Conservation (phyloP, 2,329 filamentous ascomycete species). For the Hymenoscyphus infarciens region DNA sequence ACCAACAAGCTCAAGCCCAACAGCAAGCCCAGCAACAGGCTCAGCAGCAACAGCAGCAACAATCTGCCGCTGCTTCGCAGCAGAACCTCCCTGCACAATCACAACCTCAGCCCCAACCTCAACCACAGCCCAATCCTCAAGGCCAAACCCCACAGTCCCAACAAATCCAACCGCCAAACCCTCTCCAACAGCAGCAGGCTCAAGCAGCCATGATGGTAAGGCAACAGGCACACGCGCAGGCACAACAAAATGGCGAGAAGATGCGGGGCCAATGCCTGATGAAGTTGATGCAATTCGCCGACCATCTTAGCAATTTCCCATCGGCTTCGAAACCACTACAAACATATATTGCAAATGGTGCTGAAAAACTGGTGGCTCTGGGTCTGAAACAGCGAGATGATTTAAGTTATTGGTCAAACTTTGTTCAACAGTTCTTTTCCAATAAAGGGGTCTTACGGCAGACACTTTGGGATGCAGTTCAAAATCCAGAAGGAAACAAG, state of each 20-base stretch:
- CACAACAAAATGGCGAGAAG: slow-evolving; percentile 39
- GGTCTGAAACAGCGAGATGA: slow-evolving; percentile 61
- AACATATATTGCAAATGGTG: slow-evolving; percentile 26
- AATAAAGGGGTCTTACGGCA: slow-evolving; percentile 73
- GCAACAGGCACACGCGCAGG: slow-evolving; percentile 33
- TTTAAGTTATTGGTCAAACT: slow-evolving; percentile 71
- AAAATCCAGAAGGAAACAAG: slow-evolving; percentile 55
- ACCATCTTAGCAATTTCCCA: slow-evolving; percentile 56
- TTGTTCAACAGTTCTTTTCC: slow-evolving; percentile 81
- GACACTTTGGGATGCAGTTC: slow-evolving; percentile 57
- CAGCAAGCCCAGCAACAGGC: slow-evolving; percentile 41
- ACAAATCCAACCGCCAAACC: slow-evolving; percentile 40
- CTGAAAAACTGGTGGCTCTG: slow-evolving; percentile 36
- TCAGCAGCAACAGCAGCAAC: slow-evolving; percentile 45
- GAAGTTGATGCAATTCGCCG: slow-evolving; percentile 59
- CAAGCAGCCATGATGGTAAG: slow-evolving; percentile 25
- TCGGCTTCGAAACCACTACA: slow-evolving; percentile 39
- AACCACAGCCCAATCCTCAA: slow-evolving; percentile 34
- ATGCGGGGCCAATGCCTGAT: slow-evolving; percentile 54
- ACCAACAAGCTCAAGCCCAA: slow-evolving; percentile 40
- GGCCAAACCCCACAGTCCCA: slow-evolving; percentile 39
- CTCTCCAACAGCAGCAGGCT: slow-evolving; percentile 41
- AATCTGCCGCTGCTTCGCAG: slow-evolving; percentile 35
- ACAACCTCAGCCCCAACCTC: slow-evolving; percentile 41
- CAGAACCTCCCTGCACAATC: slow-evolving; percentile 42